A percentile compares a stretch with the other conserved stretches of the same genome.
Evolutionary conservation across 2,329 filamentous ascomycete species (phyloP).

Genomic region (Keithomyces neogunnii): DNA sequence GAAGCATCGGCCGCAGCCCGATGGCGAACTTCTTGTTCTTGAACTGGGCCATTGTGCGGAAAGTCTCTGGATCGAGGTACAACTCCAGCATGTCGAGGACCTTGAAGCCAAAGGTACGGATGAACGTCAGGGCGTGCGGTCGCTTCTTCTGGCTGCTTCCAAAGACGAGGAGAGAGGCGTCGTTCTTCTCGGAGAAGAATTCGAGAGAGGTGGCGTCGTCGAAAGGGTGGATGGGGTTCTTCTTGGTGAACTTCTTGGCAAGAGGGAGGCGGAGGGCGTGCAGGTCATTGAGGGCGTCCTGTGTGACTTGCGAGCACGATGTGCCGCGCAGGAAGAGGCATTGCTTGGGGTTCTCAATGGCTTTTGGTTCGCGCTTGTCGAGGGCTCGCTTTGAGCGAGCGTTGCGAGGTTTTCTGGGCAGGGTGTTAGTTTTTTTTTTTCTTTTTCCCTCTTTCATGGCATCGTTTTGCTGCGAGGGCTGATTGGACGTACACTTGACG

Average conservation of each 20-base stretch:
- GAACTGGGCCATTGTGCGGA: constrained; percentile 65
- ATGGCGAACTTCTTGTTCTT: constrained; percentile 67
- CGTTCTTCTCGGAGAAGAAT: constrained; percentile 96
- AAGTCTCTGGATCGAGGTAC: constrained; percentile 66
- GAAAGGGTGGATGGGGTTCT: constrained; percentile 92
- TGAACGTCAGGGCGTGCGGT: constrained; percentile 79
- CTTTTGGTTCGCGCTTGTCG: constrained; percentile 85
- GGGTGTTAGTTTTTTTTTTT: constrained; percentile 2
- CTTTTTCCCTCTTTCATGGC: no score
- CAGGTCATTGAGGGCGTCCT: constrained; percentile 79
- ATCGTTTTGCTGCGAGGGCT: neutral
- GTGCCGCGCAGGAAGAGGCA: constrained; percentile 86
- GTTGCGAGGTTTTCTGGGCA: constrained; percentile 48
- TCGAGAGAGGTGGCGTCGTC: constrained; percentile 81
- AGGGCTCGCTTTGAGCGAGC: constrained; percentile 92
- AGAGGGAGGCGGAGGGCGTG: constrained; percentile 77
- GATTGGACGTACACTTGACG: constrained; percentile 35
- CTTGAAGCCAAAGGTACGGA: constrained; percentile 77
- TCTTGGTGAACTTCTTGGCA: constrained; percentile 89
- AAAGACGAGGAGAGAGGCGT: constrained; percentile 77
- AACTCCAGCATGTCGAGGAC: constrained; percentile 93
- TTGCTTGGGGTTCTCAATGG: constrained; percentile 81
- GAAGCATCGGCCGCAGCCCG: constrained; percentile 78
- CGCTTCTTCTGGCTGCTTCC: constrained; percentile 87
- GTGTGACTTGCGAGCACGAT: constrained; percentile 71